Evolutionary conservation across 1,284 basidiomycete genomes (phyloP).

Genomic region (Waitea zeae): DNA sequence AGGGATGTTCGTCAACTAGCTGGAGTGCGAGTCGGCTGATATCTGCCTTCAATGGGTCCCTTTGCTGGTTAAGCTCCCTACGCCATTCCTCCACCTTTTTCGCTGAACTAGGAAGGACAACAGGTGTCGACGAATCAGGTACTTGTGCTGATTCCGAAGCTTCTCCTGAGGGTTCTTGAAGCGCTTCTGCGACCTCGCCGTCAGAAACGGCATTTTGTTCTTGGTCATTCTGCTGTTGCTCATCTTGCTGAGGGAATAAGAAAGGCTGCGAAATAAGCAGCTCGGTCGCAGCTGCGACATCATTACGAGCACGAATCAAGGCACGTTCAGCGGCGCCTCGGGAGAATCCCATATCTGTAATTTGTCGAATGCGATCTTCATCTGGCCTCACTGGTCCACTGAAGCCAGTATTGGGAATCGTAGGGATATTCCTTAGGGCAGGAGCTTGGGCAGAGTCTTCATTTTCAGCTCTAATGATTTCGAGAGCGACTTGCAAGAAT

Average conservation of each 20-base stretch:
- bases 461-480: conserved; percentile 69
- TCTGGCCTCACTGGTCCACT: conserved; percentile 25
- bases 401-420: background rate
- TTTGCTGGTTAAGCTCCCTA: conserved; percentile 43
- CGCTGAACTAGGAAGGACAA: conserved; percentile 8
- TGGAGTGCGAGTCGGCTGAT: conserved; percentile 55
- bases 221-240: conserved; percentile 11
- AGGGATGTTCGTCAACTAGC: conserved; percentile 76
- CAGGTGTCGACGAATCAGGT: conserved; percentile 2
- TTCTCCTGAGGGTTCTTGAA: conserved; percentile 5
- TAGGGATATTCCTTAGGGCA: no score
- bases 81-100: conserved; percentile 44
- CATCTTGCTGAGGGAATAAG: conserved; percentile 49
- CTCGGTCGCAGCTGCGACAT: conserved; percentile 81
- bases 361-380: conserved; percentile 60
- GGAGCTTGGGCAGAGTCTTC: conserved; percentile 24
- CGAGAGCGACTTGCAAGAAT: conserved; percentile 65
- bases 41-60: conserved; percentile 50
- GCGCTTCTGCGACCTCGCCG: background rate
- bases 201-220: conserved; percentile 7
- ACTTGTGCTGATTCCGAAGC: conserved; percentile 5
- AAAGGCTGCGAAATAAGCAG: conserved; percentile 74
- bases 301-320: conserved; percentile 73
- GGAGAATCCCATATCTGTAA: conserved; percentile 96
- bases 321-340: conserved; percentile 75